These are phyloP conservation scores for Perkinsela sp. DNA, from an alignment of 208 protist genomes.

Conservation along the genomic window DNA sequence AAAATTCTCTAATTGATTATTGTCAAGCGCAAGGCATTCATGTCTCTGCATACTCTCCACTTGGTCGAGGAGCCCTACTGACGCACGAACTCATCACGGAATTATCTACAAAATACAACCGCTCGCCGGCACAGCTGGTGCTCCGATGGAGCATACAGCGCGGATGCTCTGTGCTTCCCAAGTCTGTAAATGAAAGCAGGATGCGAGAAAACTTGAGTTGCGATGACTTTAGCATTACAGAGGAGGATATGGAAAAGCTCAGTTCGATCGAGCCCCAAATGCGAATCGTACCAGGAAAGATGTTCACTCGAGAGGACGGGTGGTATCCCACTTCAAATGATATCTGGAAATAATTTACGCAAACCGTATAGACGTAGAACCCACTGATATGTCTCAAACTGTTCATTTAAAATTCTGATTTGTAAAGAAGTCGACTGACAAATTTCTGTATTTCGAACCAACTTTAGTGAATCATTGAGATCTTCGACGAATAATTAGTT, in stretches of 20 bases:
- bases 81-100: constrained; percentile 7
- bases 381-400: too few species aligned
- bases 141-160: constrained; percentile 34
- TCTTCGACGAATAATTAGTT: too few species aligned
- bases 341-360: too few species aligned
- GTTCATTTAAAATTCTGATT: too few species aligned
- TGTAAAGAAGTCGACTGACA: too few species aligned
- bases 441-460: too few species aligned
- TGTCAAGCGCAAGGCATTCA: constrained; percentile 21
- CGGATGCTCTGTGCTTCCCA: constrained; percentile 39
- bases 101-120: constrained; percentile 20
- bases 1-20: constrained; percentile 19
- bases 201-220: constrained; percentile 60
- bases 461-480: too few species aligned
- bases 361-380: too few species aligned
- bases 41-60: constrained; percentile 37
- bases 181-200: constrained; percentile 26
- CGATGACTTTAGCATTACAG: constrained; percentile 41
- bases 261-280: constrained; percentile 13
- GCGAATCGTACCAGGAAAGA: too few species aligned
- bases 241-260: constrained; percentile 25
- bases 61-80: constrained; percentile 18
- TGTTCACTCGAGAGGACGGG: too few species aligned
- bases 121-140: constrained; percentile 22
- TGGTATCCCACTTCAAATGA: too few species aligned